Conservation (phyloP, 1,139 yeast genomes). For the Geotrichum citri-aurantii region DNA sequence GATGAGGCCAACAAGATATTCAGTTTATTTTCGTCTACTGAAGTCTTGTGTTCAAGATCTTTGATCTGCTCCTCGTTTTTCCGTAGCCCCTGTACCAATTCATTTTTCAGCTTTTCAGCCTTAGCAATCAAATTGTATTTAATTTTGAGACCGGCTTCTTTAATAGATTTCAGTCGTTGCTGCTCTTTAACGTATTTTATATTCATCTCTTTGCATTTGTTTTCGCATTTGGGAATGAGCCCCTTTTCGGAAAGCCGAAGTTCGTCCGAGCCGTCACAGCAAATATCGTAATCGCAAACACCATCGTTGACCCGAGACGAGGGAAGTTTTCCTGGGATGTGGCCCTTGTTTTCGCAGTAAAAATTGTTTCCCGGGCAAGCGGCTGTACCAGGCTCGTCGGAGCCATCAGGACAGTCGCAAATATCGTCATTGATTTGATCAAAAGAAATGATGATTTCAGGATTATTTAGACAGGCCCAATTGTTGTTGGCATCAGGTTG, state of each 20-base stretch:
- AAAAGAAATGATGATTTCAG: conserved; percentile 53
- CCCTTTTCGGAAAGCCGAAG: conserved; percentile 28
- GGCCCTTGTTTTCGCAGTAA: conserved; percentile 76
- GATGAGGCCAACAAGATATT: not conserved
- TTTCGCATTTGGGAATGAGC: conserved; percentile 24
- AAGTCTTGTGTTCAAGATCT: not conserved
- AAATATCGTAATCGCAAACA: conserved; percentile 77
- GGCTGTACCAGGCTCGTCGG: conserved; percentile 93
- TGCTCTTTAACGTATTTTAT: conserved; percentile 21
- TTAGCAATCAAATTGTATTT: conserved; percentile 19
- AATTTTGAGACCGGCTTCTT: conserved; percentile 19
- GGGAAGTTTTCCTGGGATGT: conserved; percentile 44
- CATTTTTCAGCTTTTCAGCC: conserved; percentile 11
- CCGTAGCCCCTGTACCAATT: conserved; percentile 10
- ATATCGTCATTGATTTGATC: conserved; percentile 76
- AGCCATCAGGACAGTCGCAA: conserved; percentile 97
- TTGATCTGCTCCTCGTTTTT: conserved; percentile 7
- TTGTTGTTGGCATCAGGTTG: conserved; percentile 45
- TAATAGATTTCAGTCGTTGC: conserved; percentile 20
- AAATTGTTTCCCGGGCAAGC: conserved; percentile 62
- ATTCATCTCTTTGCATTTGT: conserved; percentile 18
- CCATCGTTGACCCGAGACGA: conserved; percentile 77
- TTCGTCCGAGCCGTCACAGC: conserved; percentile 98
- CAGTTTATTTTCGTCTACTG: conserved; percentile 1
- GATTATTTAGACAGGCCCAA: conserved; percentile 68